Percentiles rank a stretch among this genome's conserved stretches.
Evolutionary conservation across 306 rosid species (phyloP).

Genomic region (Erythrophleum fordii): DNA sequence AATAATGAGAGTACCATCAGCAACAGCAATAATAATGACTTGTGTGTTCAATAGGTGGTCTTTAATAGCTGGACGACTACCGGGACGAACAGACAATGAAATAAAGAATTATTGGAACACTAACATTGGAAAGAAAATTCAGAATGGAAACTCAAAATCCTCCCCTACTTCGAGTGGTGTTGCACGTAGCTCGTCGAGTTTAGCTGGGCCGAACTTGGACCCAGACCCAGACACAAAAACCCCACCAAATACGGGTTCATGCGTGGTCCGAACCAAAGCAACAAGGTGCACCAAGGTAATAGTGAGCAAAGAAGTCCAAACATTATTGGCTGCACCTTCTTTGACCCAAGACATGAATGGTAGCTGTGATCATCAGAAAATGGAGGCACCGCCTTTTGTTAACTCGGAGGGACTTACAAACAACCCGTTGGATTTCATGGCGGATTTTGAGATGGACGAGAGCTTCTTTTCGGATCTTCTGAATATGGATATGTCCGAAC

Average conservation of each 20-base stretch:
- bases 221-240: neutral
- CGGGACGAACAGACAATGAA: constrained; percentile 78
- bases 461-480: constrained; percentile 52
- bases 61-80: constrained; percentile 65
- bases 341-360: neutral
- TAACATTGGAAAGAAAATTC: constrained; percentile 60
- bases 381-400: neutral
- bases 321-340: neutral
- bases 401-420: neutral
- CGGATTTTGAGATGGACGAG: constrained; percentile 53
- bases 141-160: constrained; percentile 13
- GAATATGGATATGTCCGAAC: constrained; percentile 45
- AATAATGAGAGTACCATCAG: too few relatives aligned
- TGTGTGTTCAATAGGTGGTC: constrained; percentile 52
- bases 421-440: constrained; percentile 40
- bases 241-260: constrained; percentile 8
- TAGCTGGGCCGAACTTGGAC: neutral
- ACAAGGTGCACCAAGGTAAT: constrained; percentile 60
- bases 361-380: neutral
- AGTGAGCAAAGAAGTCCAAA: constrained; percentile 7
- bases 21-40: neutral
- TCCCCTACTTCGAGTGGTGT: constrained; percentile 5
- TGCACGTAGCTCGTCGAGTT: neutral
- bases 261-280: constrained; percentile 57
- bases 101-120: constrained; percentile 69